Evolutionary conservation across 306 rosid genomes (phyloP).

Genomic region (peach (Prunus persica)): Prunus_persica_NCBIv2 NC_034014.1:29563001-29563500

Average conservation of each 20-base stretch:
- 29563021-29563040: too few species aligned
- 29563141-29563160: too few species aligned
- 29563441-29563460: slow-evolving; percentile 46
- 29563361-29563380: slow-evolving; percentile 27
- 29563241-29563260: neutral
- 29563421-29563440: slow-evolving; percentile 50
- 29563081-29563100: too few species aligned
- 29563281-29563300: too few species aligned
- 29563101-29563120: too few species aligned
- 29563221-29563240: neutral
- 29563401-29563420: slow-evolving; percentile 13
- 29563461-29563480: slow-evolving; percentile 48
- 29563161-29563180: too few species aligned
- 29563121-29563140: too few species aligned
- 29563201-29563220: neutral
- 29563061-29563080: too few species aligned
- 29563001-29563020: too few species aligned
- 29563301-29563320: neutral
- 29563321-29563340: neutral
- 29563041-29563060: too few species aligned
- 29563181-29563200: too few species aligned
- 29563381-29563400: slow-evolving; percentile 40
- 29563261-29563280: neutral
- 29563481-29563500: slow-evolving; percentile 49
- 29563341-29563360: neutral